phyloP scores from a whole-genome alignment of 106 monocot genomes.

The Posidonia australis region DNA sequence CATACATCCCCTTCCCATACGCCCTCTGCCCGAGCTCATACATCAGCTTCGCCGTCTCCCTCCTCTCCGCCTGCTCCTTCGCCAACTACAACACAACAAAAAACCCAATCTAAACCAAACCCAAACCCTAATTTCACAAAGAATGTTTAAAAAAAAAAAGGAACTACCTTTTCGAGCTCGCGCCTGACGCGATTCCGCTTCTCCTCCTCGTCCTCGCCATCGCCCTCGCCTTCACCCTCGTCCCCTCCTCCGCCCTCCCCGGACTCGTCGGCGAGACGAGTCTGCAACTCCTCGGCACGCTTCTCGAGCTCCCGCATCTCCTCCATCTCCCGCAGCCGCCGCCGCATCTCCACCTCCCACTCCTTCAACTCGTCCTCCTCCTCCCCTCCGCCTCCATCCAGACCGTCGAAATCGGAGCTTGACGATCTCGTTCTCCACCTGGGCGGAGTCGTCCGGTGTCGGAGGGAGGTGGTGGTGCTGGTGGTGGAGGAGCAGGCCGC shows the following conservation, averaged over 20 bases:
- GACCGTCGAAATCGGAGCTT: background rate
- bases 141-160: background rate
- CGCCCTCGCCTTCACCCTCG: constrained; percentile 21
- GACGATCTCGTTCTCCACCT: constrained; percentile 2
- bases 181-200: constrained; percentile 57
- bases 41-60: constrained; percentile 82
- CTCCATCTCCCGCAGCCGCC: constrained; percentile 55
- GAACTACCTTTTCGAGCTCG: constrained; percentile 69
- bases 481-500: background rate
- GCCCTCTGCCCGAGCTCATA: constrained; percentile 92
- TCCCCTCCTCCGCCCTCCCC: constrained; percentile 11
- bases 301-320: constrained; percentile 78
- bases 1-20: constrained; percentile 85
- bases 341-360: constrained; percentile 46
- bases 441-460: too few relatives aligned
- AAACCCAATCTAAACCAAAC: background rate
- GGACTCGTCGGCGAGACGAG: constrained; percentile 10
- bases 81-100: constrained; percentile 43
- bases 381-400: constrained; percentile 13
- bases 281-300: constrained; percentile 55
- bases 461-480: background rate
- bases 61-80: constrained; percentile 80
- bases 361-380: constrained; percentile 16
- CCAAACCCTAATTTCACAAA: too few relatives aligned
- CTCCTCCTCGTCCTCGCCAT: constrained; percentile 52